phyloP scores from a whole-genome alignment of 108 stramenopile genomes.

The Cylindrotheca fusiformis region DNA sequence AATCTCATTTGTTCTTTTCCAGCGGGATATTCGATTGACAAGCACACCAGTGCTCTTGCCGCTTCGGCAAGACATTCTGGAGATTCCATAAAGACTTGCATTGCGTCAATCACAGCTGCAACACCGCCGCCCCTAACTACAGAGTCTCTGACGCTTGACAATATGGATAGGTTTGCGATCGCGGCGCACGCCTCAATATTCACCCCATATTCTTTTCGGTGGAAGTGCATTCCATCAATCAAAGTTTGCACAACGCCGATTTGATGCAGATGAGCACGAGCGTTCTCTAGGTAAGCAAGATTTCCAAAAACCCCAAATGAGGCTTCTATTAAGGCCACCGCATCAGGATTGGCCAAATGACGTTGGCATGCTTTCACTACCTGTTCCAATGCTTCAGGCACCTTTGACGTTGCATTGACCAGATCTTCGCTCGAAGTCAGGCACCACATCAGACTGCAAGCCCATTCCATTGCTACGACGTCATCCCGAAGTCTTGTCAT shows the following conservation, averaged over 20 bases:
- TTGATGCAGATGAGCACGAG: conserved; percentile 7
- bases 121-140: conserved; percentile 17
- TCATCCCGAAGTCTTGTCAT: conserved; percentile 24
- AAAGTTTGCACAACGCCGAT: conserved; percentile 17
- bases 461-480: conserved; percentile 30
- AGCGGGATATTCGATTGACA: conserved; percentile 13
- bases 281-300: conserved; percentile 17
- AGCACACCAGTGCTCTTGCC: conserved; percentile 21
- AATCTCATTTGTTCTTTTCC: conserved; percentile 9
- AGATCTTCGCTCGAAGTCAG: conserved; percentile 37
- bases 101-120: conserved; percentile 4
- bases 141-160: neutral
- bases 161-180: conserved; percentile 24
- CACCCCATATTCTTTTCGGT: conserved; percentile 17
- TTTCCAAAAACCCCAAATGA: conserved; percentile 38
- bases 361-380: conserved; percentile 18
- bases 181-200: conserved; percentile 26
- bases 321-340: conserved; percentile 31
- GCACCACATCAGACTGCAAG: conserved; percentile 35
- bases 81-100: conserved; percentile 10
- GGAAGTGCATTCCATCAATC: conserved; percentile 18
- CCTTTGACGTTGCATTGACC: conserved; percentile 7
- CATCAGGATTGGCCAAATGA: conserved; percentile 14
- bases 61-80: conserved; percentile 17
- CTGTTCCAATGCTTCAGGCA: conserved; percentile 3